Evolutionary conservation across 257 asterid genomes (phyloP).

Genomic region (Perilla frutescens): DNA sequence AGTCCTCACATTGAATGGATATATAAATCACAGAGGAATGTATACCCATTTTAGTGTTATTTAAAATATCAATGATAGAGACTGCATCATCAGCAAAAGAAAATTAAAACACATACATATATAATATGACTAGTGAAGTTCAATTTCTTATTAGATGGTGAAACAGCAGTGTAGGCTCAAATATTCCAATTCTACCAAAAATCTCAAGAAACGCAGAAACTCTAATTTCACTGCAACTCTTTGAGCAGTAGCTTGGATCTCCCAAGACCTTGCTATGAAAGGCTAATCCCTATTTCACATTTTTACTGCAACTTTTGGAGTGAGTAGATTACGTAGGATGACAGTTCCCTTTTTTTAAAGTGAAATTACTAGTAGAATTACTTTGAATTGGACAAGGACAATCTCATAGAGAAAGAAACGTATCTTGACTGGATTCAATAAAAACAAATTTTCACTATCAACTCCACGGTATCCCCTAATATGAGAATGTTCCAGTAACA

Average conservation of each 20-base stretch:
- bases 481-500: slow-evolving; percentile 12
- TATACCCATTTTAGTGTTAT: not conserved
- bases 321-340: not conserved
- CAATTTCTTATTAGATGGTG: not conserved
- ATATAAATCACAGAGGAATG: not conserved
- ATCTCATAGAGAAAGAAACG: slow-evolving; percentile 7
- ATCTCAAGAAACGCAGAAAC: not conserved
- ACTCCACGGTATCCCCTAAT: not conserved
- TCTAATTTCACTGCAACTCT: slow-evolving; percentile 10
- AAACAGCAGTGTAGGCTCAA: not conserved
- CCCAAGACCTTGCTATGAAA: no score
- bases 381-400: slow-evolving; percentile 15
- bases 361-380: not conserved
- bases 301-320: slow-evolving; percentile 12
- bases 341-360: not conserved
- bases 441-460: slow-evolving; percentile 3
- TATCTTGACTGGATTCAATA: not conserved
- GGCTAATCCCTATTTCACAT: no score
- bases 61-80: not conserved
- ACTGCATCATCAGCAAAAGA: not conserved
- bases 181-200: slow-evolving; percentile 1
- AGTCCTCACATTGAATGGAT: not conserved
- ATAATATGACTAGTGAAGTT: not conserved
- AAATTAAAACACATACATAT: not conserved
- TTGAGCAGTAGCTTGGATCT: no score